A percentile compares a stretch with the other conserved stretches of the same genome.
phyloP scores from a whole-genome alignment of 768 basidiomycete species.

The Melanogaster broomeanus region DNA sequence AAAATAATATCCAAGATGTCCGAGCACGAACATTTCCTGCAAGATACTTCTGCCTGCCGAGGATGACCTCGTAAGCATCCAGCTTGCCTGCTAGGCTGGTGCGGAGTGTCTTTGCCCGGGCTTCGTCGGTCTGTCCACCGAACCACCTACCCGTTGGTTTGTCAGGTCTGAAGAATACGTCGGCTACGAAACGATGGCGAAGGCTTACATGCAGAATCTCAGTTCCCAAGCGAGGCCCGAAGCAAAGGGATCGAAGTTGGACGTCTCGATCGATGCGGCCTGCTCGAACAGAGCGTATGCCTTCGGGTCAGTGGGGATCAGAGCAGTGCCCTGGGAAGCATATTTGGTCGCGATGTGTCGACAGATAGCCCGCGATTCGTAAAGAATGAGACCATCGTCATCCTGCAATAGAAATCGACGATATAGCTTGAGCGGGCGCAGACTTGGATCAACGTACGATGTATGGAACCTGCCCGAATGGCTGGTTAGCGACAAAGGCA shows the following conservation, averaged over 20 bases:
- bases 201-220: conserved; percentile 45
- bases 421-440: neutral
- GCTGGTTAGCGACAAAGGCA: conserved; percentile 51
- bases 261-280: conserved; percentile 49
- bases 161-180: neutral
- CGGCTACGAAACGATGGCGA: neutral
- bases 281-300: conserved; percentile 51
- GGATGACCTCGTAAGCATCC: conserved; percentile 34
- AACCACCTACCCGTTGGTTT: conserved; percentile 9
- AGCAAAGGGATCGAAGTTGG: conserved; percentile 52
- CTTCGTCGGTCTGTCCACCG: conserved; percentile 33
- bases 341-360: conserved; percentile 45
- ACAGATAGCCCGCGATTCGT: conserved; percentile 43
- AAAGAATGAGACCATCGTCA: conserved; percentile 46
- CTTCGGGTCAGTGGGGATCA: conserved; percentile 38
- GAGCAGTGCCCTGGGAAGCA: conserved; percentile 31
- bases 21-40: conserved; percentile 32
- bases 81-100: conserved; percentile 33
- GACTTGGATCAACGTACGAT: conserved; percentile 6
- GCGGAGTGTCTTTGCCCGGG: conserved; percentile 24
- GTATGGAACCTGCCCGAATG: conserved; percentile 52
- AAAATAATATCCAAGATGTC: neutral
- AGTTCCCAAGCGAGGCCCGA: conserved; percentile 43
- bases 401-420: conserved; percentile 8
- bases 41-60: conserved; percentile 36